Evolutionary conservation across 306 rosid genomes (phyloP).

Genomic region (Canavalia gladiata): DNA sequence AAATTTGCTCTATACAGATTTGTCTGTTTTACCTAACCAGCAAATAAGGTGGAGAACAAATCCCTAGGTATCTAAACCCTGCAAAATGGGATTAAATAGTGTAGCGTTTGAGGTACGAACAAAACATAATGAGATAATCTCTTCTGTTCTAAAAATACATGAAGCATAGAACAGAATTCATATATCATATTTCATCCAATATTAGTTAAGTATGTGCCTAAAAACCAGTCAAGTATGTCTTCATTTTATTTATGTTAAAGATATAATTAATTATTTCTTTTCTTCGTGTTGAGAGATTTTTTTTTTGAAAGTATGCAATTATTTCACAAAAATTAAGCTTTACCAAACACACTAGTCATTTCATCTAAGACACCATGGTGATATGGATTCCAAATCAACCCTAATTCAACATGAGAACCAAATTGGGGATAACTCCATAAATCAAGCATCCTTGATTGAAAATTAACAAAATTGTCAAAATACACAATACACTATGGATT

Average conservation of each 20-base stretch:
- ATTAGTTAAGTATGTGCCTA: no score
- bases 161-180: background rate
- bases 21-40: background rate
- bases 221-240: no score
- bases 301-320: no score
- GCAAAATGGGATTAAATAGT: background rate
- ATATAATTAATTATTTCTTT: no score
- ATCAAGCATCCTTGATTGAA: conserved; percentile 7
- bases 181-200: background rate
- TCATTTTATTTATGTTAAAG: no score
- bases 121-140: background rate
- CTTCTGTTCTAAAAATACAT: background rate
- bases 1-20: background rate
- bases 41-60: background rate
- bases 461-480: conserved; percentile 47
- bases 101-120: background rate
- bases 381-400: conserved; percentile 18
- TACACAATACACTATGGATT: conserved; percentile 8
- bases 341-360: conserved; percentile 7
- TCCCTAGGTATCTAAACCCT: background rate
- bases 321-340: no score
- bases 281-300: no score
- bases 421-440: conserved; percentile 4
- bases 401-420: conserved; percentile 30
- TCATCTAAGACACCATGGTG: background rate